Percentiles rank a stretch among this genome's conserved stretches.
Conservation (phyloP, 2,329 filamentous ascomycete species). For the Penicillium sp. region DNA sequence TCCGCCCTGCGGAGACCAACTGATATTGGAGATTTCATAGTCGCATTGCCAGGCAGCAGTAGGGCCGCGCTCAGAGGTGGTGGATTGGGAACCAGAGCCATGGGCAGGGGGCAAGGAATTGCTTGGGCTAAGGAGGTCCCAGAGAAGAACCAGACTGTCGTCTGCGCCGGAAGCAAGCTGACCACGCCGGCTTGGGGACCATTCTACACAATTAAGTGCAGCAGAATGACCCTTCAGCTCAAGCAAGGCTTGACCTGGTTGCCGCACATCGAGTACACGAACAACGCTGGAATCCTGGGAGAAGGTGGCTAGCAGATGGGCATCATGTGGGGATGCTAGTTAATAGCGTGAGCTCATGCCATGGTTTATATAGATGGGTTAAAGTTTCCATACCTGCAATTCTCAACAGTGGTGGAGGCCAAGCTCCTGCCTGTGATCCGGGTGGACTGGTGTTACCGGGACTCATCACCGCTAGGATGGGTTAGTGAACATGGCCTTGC, state of each 20-base stretch:
- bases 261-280: slow-evolving; percentile 91
- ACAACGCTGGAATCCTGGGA: slow-evolving; percentile 90
- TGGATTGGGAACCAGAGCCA: slow-evolving; percentile 25
- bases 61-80: slow-evolving; percentile 45
- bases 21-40: slow-evolving; percentile 49
- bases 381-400: slow-evolving; percentile 40
- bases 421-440: slow-evolving; percentile 55
- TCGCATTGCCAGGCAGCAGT: slow-evolving; percentile 48
- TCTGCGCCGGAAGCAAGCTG: slow-evolving; percentile 89
- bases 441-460: slow-evolving; percentile 66
- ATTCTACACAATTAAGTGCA: slow-evolving; percentile 89
- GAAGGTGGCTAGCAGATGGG: slow-evolving; percentile 94
- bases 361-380: neutral
- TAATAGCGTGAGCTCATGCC: slow-evolving; percentile 10
- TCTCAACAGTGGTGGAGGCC: slow-evolving; percentile 59
- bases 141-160: slow-evolving; percentile 86
- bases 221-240: slow-evolving; percentile 88
- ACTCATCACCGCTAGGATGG: slow-evolving; percentile 42
- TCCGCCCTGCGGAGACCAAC: slow-evolving; percentile 47
- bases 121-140: slow-evolving; percentile 79
- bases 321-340: slow-evolving; percentile 85
- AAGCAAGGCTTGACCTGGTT: slow-evolving; percentile 90
- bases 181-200: slow-evolving; percentile 84
- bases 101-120: slow-evolving; percentile 46
- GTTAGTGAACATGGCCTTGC: neutral